Conservation (phyloP, 139 green algal species). For the Pleodorina starrii region DNA sequence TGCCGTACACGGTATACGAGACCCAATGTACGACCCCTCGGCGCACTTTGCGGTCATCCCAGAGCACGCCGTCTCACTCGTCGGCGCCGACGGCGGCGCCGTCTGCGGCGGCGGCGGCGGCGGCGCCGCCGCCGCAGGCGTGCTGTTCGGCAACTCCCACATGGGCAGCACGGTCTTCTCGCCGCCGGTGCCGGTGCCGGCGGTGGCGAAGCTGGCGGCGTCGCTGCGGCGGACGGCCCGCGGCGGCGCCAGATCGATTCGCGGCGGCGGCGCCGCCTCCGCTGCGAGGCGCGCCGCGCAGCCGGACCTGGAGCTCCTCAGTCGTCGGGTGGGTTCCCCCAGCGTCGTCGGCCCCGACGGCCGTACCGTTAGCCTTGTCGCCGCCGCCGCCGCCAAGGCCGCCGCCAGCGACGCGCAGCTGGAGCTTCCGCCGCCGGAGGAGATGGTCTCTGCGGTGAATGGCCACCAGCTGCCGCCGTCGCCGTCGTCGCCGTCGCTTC, state of each 20-base stretch:
- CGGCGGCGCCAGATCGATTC: not conserved
- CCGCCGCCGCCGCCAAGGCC: not conserved
- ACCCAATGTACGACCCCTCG: not conserved
- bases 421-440: slow-evolving; percentile 38
- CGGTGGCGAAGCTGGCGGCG: not conserved
- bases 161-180: slow-evolving; percentile 48
- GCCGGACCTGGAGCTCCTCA: slow-evolving; percentile 1
- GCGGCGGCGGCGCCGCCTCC: not conserved
- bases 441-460: slow-evolving; percentile 8
- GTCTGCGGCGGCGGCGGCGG: not conserved
- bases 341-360: slow-evolving; percentile 13
- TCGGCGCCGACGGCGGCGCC: not conserved
- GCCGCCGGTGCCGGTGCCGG: not conserved
- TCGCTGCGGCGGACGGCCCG: not conserved
- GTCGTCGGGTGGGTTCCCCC: not conserved
- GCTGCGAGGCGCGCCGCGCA: not conserved
- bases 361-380: not conserved
- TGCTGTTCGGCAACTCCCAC: slow-evolving; percentile 13
- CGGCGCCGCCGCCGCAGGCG: not conserved
- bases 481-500: not conserved
- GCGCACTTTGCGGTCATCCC: slow-evolving; percentile 10
- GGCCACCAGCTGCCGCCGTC: not conserved
- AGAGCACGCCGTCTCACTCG: not conserved
- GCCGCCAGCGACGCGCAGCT: not conserved
- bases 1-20: not conserved